phyloP scores from a whole-genome alignment of 179 eudicot species.

The Corrigiola litoralis region DNA sequence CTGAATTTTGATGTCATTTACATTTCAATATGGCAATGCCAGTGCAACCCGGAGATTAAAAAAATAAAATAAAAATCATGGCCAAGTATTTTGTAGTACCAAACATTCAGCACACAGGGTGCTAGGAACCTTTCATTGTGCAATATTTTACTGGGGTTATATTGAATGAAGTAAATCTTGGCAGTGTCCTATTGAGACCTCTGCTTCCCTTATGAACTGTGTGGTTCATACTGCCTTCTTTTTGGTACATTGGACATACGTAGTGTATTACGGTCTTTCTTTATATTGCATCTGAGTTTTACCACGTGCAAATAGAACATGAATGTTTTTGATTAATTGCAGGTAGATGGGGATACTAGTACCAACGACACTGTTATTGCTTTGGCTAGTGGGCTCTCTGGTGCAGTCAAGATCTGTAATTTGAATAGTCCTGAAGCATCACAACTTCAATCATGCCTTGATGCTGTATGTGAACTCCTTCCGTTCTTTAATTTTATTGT shows the following conservation, averaged over 20 bases:
- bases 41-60: too few species aligned
- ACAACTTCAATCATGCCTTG: slow-evolving; percentile 84
- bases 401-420: slow-evolving; percentile 52
- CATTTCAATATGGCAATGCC: too few species aligned
- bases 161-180: too few species aligned
- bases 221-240: not conserved
- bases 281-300: not conserved
- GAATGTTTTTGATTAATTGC: slow-evolving; percentile 23
- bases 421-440: slow-evolving; percentile 61
- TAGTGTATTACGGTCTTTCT: not conserved
- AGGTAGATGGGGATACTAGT: slow-evolving; percentile 99
- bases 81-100: too few species aligned
- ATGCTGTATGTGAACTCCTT: slow-evolving; percentile 65
- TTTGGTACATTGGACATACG: slow-evolving; percentile 1
- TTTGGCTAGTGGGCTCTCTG: slow-evolving; percentile 92
- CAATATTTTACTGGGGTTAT: too few species aligned
- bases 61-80: too few species aligned
- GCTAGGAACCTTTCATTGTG: too few species aligned
- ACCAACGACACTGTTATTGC: slow-evolving; percentile 97
- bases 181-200: too few species aligned
- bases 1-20: too few species aligned
- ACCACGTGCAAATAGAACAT: slow-evolving; percentile 3
- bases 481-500: not conserved
- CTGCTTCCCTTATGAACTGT: too few species aligned
- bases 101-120: too few species aligned